These are phyloP conservation scores for Crucihimalaya himalaica DNA, from an alignment of 345 rosid species.

Conservation along the genomic window DNA sequence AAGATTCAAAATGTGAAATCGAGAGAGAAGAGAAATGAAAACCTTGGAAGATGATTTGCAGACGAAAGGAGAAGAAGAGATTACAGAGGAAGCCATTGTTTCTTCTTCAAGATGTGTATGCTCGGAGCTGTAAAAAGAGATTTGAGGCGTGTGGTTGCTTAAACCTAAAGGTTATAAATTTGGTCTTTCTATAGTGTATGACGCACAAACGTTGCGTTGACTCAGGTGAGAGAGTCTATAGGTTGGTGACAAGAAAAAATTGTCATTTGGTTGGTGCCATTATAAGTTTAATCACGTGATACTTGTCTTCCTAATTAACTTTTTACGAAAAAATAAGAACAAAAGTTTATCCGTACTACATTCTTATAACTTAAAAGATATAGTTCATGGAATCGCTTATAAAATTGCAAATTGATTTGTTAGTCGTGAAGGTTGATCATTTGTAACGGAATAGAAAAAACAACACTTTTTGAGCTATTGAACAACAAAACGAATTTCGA, in stretches of 20 bases:
- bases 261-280: neutral
- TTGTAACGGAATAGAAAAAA: no score
- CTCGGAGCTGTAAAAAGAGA: neutral
- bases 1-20: neutral
- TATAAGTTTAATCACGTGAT: neutral
- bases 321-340: no score
- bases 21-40: neutral
- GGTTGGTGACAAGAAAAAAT: neutral
- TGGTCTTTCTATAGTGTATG: neutral
- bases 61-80: conserved; percentile 47
- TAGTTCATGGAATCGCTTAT: no score
- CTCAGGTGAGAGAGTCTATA: neutral
- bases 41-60: conserved; percentile 44
- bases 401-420: no score
- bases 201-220: neutral
- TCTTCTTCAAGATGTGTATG: neutral
- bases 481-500: no score
- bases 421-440: no score
- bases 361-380: no score
- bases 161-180: conserved; percentile 7
- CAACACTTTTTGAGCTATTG: no score
- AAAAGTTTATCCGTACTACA: no score
- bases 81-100: conserved; percentile 51
- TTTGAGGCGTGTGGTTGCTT: neutral
- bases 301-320: no score